Evolutionary conservation across 345 rosid genomes (phyloP).

Genomic region (Euphorbia tirucalli): DNA sequence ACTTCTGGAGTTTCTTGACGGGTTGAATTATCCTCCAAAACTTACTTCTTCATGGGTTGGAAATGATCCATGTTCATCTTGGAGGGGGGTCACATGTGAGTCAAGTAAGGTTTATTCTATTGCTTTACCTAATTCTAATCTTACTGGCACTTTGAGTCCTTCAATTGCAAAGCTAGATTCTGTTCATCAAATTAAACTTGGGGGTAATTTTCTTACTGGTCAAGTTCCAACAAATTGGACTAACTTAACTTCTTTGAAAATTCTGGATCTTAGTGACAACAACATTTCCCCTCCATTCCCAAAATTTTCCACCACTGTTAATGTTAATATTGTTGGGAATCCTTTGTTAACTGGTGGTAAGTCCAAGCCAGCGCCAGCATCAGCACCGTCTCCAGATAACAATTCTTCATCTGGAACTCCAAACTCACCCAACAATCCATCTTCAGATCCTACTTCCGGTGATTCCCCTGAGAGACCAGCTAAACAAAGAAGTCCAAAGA

Average conservation of each 20-base stretch:
- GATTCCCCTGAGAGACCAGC: no score
- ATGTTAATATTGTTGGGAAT: constrained; percentile 39
- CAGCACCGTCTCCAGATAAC: constrained; percentile 22
- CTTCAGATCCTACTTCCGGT: no score
- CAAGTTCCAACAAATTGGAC: constrained; percentile 58
- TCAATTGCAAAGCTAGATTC: constrained; percentile 49
- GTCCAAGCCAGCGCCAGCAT: constrained; percentile 5
- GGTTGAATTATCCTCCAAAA: constrained; percentile 52
- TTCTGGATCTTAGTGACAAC: constrained; percentile 55
- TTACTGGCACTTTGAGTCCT: constrained; percentile 64
- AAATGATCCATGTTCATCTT: constrained; percentile 59
- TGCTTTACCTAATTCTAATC: constrained; percentile 46
- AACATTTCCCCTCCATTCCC: constrained; percentile 63
- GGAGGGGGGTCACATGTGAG: constrained; percentile 56
- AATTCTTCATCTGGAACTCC: constrained; percentile 28
- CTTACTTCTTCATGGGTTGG: constrained; percentile 60
- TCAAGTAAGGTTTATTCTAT: constrained; percentile 31
- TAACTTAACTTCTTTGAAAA: constrained; percentile 43
- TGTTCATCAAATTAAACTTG: constrained; percentile 43
- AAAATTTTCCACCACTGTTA: constrained; percentile 32
- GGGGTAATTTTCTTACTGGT: constrained; percentile 48
- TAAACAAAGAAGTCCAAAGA: constrained; percentile 24
- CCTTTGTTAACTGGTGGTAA: constrained; percentile 31
- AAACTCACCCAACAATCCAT: constrained; percentile 14
- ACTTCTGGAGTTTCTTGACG: constrained; percentile 55